These are phyloP conservation scores for Didymosphaeria variabile DNA, from an alignment of 2,329 filamentous ascomycete species.

Conservation along the genomic window DNA sequence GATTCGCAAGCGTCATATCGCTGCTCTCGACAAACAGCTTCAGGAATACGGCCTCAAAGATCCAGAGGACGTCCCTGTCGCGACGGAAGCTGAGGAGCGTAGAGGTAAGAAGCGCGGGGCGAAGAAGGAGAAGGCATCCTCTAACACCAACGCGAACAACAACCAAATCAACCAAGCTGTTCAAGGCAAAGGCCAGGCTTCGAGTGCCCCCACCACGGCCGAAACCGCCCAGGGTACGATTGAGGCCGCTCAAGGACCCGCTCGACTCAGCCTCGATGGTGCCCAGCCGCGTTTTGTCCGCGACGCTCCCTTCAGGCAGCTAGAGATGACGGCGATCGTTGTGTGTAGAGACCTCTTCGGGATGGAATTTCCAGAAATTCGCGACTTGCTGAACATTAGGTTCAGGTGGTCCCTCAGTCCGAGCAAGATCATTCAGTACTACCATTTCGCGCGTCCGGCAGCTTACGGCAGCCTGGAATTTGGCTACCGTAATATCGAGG, in stretches of 20 bases:
- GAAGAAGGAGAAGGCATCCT: not conserved
- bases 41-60: not conserved
- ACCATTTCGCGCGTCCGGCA: not conserved
- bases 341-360: constrained; percentile 2
- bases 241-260: not conserved
- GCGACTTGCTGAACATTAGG: not conserved
- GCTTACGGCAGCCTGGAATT: constrained; percentile 1
- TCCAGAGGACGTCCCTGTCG: not conserved
- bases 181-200: not conserved
- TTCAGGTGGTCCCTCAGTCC: not conserved
- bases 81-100: not conserved
- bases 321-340: constrained; percentile 2
- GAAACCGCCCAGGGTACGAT: not conserved
- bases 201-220: not conserved
- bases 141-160: not conserved
- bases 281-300: not conserved
- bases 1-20: not conserved
- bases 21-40: not conserved
- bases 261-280: not conserved
- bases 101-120: not conserved
- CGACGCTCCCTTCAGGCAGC: constrained; percentile 1
- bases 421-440: not conserved
- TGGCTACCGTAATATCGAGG: not conserved
- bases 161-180: not conserved
- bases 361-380: not conserved